phyloP scores from a whole-genome alignment of 495 filamentous ascomycete genomes.

The Hypoxylon rickii region DNA sequence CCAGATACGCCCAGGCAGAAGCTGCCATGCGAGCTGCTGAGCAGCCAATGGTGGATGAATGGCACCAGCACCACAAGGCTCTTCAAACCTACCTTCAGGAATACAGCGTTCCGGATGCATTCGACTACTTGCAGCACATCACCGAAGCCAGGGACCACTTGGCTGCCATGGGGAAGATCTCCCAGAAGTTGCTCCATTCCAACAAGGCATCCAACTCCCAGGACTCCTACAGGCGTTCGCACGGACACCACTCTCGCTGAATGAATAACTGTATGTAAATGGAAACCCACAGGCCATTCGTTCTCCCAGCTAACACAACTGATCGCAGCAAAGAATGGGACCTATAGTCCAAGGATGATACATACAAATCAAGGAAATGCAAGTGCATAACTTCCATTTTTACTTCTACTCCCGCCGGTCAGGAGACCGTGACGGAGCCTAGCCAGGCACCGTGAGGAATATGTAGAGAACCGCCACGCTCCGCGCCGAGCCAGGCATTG shows the following conservation, averaged over 20 bases:
- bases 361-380: slow-evolving; percentile 28
- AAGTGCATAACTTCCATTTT: slow-evolving; percentile 33
- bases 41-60: slow-evolving; percentile 47
- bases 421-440: slow-evolving; percentile 28
- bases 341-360: slow-evolving; percentile 19
- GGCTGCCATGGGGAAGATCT: slow-evolving; percentile 49
- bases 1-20: slow-evolving; percentile 37
- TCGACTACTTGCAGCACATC: slow-evolving; percentile 48
- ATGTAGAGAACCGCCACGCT: slow-evolving; percentile 25
- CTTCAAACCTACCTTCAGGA: slow-evolving; percentile 48
- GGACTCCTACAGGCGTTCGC: slow-evolving; percentile 38
- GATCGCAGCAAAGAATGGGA: slow-evolving; percentile 8
- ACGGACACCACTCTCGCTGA: slow-evolving; percentile 39
- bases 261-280: slow-evolving; percentile 29
- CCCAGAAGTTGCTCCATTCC: slow-evolving; percentile 34
- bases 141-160: slow-evolving; percentile 50
- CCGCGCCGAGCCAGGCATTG: slow-evolving; percentile 35
- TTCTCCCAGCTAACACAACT: slow-evolving; percentile 8
- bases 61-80: slow-evolving; percentile 54
- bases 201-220: slow-evolving; percentile 34
- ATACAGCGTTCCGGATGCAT: slow-evolving; percentile 51
- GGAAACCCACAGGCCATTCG: background rate
- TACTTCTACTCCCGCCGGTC: slow-evolving; percentile 31
- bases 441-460: slow-evolving; percentile 29
- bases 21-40: slow-evolving; percentile 37